Conservation (phyloP, 495 filamentous ascomycete species). For the Cercophora samala region DNA sequence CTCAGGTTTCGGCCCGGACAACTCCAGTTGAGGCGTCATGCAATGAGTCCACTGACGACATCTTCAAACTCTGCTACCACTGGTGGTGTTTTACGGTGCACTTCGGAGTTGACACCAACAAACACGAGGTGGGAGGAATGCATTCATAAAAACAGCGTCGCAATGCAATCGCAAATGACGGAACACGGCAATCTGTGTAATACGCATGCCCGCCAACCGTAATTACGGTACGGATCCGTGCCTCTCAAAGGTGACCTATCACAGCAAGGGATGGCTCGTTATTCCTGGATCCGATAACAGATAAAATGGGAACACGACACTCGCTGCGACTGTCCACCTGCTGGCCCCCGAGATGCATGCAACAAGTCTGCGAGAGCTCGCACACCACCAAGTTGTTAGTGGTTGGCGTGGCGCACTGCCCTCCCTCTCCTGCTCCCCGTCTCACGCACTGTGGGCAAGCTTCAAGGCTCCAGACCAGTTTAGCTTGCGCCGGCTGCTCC, state of each 20-base stretch:
- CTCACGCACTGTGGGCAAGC: constrained; percentile 1
- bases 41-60: not conserved
- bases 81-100: not conserved
- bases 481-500: not conserved
- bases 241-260: not conserved
- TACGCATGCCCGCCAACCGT: not conserved
- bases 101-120: not conserved
- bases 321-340: not conserved
- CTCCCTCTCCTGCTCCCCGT: not conserved
- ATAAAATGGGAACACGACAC: not conserved
- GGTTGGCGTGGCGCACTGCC: not conserved
- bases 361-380: not conserved
- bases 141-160: not conserved
- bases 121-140: not conserved
- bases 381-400: constrained; percentile 6
- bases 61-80: not conserved
- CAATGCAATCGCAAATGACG: not conserved
- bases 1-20: not conserved
- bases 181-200: not conserved
- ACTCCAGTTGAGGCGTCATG: not conserved
- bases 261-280: not conserved
- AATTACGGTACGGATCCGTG: constrained; percentile 1
- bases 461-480: not conserved
- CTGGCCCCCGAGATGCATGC: constrained; percentile 1
- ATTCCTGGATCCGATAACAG: constrained; percentile 6